A percentile compares a stretch with the other conserved stretches of the same genome.
Evolutionary conservation across 352 stramenopile genomes (phyloP).

Genomic region (Phytophthora palmivora): DNA sequence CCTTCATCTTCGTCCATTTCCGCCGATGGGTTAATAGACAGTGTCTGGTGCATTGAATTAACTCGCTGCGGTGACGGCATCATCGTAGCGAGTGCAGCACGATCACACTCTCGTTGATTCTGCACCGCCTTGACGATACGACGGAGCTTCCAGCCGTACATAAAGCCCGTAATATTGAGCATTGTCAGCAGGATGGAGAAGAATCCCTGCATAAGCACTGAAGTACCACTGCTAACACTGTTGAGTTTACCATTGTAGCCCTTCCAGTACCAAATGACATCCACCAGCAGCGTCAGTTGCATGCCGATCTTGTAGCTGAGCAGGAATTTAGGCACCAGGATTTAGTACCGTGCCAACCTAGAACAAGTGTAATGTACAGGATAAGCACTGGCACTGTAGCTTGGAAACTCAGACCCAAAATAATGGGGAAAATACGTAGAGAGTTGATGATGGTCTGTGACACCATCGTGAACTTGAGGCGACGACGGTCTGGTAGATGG

Average conservation of each 20-base stretch:
- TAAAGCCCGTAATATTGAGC: constrained; percentile 78
- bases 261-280: constrained; percentile 89
- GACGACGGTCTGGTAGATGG: constrained; percentile 85
- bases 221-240: constrained; percentile 77
- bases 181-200: constrained; percentile 84
- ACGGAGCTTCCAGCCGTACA: constrained; percentile 90
- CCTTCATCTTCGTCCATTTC: constrained; percentile 53
- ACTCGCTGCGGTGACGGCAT: constrained; percentile 61
- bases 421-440: constrained; percentile 86
- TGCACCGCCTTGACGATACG: constrained; percentile 88
- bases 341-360: constrained; percentile 90
- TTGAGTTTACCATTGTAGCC: constrained; percentile 90
- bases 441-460: constrained; percentile 86
- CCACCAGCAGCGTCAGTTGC: constrained; percentile 84
- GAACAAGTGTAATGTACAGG: constrained; percentile 86
- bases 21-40: constrained; percentile 63
- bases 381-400: constrained; percentile 86
- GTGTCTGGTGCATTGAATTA: constrained; percentile 60
- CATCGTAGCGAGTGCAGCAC: constrained; percentile 77
- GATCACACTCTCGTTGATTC: constrained; percentile 82
- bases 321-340: constrained; percentile 85
- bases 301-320: constrained; percentile 92
- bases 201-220: constrained; percentile 87
- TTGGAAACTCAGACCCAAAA: constrained; percentile 85
- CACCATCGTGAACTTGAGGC: constrained; percentile 90